These are phyloP conservation scores for Pythium periplocum DNA, from an alignment of 352 stramenopile genomes.

Conservation along the genomic window DNA sequence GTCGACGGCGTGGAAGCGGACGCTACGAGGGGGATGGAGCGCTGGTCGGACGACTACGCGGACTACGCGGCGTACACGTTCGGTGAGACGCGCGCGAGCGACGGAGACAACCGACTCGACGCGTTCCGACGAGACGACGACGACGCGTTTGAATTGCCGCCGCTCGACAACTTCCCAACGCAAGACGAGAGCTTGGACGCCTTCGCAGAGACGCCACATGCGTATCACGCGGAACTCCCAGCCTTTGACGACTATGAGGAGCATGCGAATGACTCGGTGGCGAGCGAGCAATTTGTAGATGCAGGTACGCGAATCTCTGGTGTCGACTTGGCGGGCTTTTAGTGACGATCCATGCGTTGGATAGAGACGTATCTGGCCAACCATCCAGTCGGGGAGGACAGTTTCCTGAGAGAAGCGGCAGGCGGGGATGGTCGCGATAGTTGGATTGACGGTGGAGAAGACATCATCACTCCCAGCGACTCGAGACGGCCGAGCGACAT, in stretches of 20 bases:
- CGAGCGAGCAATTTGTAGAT: constrained; percentile 65
- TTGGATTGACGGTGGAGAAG: constrained; percentile 27
- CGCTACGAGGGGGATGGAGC: background rate
- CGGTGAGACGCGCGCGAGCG: background rate
- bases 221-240: constrained; percentile 2
- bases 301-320: constrained; percentile 33
- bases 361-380: constrained; percentile 19
- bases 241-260: constrained; percentile 2
- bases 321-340: background rate
- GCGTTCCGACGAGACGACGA: background rate
- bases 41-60: background rate
- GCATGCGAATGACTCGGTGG: constrained; percentile 16
- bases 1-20: too few relatives aligned
- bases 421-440: constrained; percentile 9
- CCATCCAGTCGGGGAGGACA: constrained; percentile 15
- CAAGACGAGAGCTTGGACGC: constrained; percentile 2
- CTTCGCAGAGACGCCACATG: constrained; percentile 3
- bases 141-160: constrained; percentile 32
- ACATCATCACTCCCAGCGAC: background rate
- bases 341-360: too few relatives aligned
- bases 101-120: background rate
- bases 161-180: constrained; percentile 24
- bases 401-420: constrained; percentile 17
- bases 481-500: constrained; percentile 48
- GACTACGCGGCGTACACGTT: background rate